These are phyloP conservation scores for Sugiyamaella smithiae DNA, from an alignment of 805 yeast genomes.

Conservation along the genomic window DNA sequence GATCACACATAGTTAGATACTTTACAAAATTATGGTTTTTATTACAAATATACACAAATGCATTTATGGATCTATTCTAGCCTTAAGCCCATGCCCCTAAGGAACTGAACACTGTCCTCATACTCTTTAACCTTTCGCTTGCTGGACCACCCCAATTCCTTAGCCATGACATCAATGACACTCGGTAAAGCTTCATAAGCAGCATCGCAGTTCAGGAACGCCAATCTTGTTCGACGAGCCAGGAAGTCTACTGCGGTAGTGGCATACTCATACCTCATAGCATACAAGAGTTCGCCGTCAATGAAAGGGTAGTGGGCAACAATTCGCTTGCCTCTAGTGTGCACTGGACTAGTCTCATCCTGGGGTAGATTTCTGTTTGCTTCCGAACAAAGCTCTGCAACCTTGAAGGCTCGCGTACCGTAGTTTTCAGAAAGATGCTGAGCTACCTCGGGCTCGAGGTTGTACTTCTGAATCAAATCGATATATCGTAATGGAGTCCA, in stretches of 20 bases:
- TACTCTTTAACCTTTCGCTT: slow-evolving; percentile 53
- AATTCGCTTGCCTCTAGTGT: slow-evolving; percentile 34
- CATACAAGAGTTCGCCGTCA: slow-evolving; percentile 80
- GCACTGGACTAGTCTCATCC: slow-evolving; percentile 30
- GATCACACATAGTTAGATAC: too few relatives aligned
- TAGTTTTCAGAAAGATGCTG: slow-evolving; percentile 80
- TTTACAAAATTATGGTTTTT: too few relatives aligned
- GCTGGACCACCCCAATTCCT: slow-evolving; percentile 71
- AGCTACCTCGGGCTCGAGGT: slow-evolving; percentile 70
- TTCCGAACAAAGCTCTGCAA: slow-evolving; percentile 54
- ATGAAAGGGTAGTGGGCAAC: slow-evolving; percentile 79
- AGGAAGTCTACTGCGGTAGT: slow-evolving; percentile 87
- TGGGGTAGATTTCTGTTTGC: neutral
- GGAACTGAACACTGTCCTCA: slow-evolving; percentile 34
- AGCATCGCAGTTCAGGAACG: slow-evolving; percentile 83
- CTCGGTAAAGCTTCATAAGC: slow-evolving; percentile 79
- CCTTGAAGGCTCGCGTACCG: slow-evolving; percentile 75
- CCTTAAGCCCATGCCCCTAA: slow-evolving; percentile 37
- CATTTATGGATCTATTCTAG: slow-evolving; percentile 3
- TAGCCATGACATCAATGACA: slow-evolving; percentile 81
- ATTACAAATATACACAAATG: neutral
- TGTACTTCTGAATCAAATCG: slow-evolving; percentile 74
- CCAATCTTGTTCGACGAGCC: slow-evolving; percentile 90
- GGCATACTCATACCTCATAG: slow-evolving; percentile 76
- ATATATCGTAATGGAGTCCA: slow-evolving; percentile 73